Percentiles rank a stretch among this genome's conserved stretches.
phyloP scores from a whole-genome alignment of 176 grass and related monocot genomes.

The Triticum monococcum region DNA sequence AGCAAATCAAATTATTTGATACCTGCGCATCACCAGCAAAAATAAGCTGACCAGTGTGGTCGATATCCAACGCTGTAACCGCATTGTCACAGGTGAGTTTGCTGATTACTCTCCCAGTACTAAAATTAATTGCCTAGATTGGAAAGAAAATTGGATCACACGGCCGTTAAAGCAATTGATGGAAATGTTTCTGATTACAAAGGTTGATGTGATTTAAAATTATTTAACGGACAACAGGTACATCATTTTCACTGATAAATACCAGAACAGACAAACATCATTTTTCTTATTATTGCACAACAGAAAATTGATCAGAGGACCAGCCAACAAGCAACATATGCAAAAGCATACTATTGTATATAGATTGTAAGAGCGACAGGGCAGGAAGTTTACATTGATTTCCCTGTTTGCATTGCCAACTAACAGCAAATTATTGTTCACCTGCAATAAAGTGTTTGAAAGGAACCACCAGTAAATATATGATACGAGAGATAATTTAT shows the following conservation, averaged over 20 bases:
- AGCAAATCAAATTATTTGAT: slow-evolving; percentile 25
- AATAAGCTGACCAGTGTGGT: slow-evolving; percentile 93
- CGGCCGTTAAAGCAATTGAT: not conserved
- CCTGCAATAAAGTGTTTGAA: slow-evolving; percentile 57
- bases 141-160: slow-evolving; percentile 40
- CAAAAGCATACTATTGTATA: not conserved
- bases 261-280: not conserved
- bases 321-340: not conserved
- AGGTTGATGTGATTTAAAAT: slow-evolving; percentile 19
- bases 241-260: slow-evolving; percentile 1
- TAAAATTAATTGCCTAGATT: slow-evolving; percentile 92
- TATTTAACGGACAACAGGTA: not conserved
- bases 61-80: slow-evolving; percentile 91
- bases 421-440: slow-evolving; percentile 96
- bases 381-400: slow-evolving; percentile 70
- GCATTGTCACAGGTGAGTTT: slow-evolving; percentile 91
- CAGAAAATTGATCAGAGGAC: not conserved
- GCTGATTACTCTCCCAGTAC: slow-evolving; percentile 86
- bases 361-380: slow-evolving; percentile 14
- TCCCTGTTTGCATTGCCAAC: slow-evolving; percentile 91
- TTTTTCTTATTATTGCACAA: slow-evolving; percentile 19
- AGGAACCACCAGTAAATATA: slow-evolving; percentile 32
- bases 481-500: not conserved
- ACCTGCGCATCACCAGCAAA: slow-evolving; percentile 93
- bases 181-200: not conserved